Evolutionary conservation across 106 monocot genomes (phyloP).

Genomic region (Amphibolis antarctica): DNA sequence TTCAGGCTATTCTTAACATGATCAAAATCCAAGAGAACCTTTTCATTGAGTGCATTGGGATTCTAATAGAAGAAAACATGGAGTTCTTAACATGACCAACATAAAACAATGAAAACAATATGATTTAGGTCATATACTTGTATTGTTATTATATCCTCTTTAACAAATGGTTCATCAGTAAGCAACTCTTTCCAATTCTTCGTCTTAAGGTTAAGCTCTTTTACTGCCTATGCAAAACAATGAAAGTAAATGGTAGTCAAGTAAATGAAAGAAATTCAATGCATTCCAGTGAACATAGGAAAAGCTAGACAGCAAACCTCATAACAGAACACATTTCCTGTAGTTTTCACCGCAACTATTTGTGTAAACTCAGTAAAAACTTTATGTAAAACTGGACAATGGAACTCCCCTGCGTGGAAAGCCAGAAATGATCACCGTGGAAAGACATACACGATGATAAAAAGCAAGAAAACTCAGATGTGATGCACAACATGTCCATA

Average conservation of each 20-base stretch:
- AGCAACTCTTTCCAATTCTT: constrained; percentile 96
- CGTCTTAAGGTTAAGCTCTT: constrained; percentile 86
- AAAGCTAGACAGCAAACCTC: constrained; percentile 37
- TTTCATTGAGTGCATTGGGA: constrained; percentile 85
- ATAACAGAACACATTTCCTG: constrained; percentile 94
- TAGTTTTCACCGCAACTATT: constrained; percentile 88
- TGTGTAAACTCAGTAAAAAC: constrained; percentile 97
- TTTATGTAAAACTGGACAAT: constrained; percentile 94
- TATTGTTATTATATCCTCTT: constrained; percentile 88
- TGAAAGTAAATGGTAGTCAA: background rate
- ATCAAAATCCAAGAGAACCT: constrained; percentile 85
- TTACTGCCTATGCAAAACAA: constrained; percentile 53
- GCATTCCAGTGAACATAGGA: background rate
- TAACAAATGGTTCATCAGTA: constrained; percentile 89
- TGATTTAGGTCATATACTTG: constrained; percentile 33
- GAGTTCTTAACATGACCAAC: too few relatives aligned
- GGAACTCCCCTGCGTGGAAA: constrained; percentile 62
- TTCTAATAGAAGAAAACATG: constrained; percentile 32
- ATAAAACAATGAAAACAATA: too few relatives aligned
- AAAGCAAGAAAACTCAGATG: background rate
- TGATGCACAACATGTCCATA: background rate
- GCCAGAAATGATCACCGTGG: background rate
- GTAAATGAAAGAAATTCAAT: background rate
- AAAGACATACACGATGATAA: too few relatives aligned
- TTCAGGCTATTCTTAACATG: constrained; percentile 81